Evolutionary conservation across 208 protist species (phyloP).

Genomic region (Trichomonas tenax): DNA sequence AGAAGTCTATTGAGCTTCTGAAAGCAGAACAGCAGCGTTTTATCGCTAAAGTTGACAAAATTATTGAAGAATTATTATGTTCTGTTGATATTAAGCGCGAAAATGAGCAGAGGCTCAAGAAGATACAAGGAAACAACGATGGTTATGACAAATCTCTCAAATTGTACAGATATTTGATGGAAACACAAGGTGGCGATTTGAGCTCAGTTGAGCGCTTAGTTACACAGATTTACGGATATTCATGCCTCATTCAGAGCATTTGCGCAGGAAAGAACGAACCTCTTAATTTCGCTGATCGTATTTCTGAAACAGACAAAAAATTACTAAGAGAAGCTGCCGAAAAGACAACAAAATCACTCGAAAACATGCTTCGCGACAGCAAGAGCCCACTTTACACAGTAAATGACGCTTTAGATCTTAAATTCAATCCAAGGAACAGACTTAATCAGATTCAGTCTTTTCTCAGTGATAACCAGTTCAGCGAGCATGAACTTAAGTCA

Average conservation of each 20-base stretch:
- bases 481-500: background rate
- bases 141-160: background rate
- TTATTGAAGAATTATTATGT: background rate
- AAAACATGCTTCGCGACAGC: background rate
- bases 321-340: background rate
- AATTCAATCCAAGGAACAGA: background rate
- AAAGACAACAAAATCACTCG: background rate
- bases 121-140: background rate
- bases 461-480: background rate
- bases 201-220: background rate
- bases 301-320: background rate
- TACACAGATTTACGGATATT: background rate
- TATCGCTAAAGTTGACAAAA: background rate
- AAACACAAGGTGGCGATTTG: background rate
- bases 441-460: background rate
- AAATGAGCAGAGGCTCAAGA: background rate
- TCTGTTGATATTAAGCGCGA: background rate
- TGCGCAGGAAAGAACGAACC: background rate
- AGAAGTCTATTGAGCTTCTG: background rate
- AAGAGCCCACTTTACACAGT: background rate
- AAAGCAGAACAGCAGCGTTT: background rate
- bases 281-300: background rate
- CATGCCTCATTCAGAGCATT: background rate
- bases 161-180: background rate
- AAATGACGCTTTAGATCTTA: background rate